Percentiles rank a stretch among this genome's conserved stretches.
Evolutionary conservation across 1,284 basidiomycete species (phyloP).

Genomic region (Leccinum insolens): DNA sequence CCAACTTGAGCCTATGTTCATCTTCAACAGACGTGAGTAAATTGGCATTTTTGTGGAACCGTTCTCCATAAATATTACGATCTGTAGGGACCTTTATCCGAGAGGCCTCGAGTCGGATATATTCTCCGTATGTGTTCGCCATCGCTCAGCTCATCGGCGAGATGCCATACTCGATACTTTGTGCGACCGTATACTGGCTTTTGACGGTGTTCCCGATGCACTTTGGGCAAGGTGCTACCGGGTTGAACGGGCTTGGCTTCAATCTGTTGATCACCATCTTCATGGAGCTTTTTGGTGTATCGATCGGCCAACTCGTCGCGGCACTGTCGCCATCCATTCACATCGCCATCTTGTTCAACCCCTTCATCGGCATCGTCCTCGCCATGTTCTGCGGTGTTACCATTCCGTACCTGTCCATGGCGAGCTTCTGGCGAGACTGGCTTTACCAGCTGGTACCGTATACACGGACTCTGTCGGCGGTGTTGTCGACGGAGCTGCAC

Average conservation of each 20-base stretch:
- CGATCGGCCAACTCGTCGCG: constrained; percentile 75
- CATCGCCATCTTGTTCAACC: constrained; percentile 82
- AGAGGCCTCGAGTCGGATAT: constrained; percentile 76
- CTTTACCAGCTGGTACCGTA: constrained; percentile 72
- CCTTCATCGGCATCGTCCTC: constrained; percentile 73
- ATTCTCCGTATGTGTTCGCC: constrained; percentile 82
- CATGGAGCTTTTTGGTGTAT: constrained; percentile 77
- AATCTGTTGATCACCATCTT: constrained; percentile 73
- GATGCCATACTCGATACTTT: constrained; percentile 77
- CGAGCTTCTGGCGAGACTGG: constrained; percentile 78
- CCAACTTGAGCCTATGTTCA: constrained; percentile 87
- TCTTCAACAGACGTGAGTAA: constrained; percentile 68
- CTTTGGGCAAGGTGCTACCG: constrained; percentile 66
- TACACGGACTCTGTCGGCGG: constrained; percentile 73
- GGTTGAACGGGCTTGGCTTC: constrained; percentile 72
- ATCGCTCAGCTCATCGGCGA: constrained; percentile 83
- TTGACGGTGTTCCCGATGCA: constrained; percentile 78
- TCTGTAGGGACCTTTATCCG: constrained; percentile 60
- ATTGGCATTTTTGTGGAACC: neutral
- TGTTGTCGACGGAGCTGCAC: constrained; percentile 82
- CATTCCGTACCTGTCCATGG: constrained; percentile 71
- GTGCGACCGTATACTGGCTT: constrained; percentile 77
- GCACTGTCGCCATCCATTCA: constrained; percentile 76
- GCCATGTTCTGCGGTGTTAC: constrained; percentile 82
- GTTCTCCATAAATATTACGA: neutral